A percentile compares a stretch with the other conserved stretches of the same genome.
phyloP scores from a whole-genome alignment of 164 flowering plant genomes.

The Annona squamosa region DNA sequence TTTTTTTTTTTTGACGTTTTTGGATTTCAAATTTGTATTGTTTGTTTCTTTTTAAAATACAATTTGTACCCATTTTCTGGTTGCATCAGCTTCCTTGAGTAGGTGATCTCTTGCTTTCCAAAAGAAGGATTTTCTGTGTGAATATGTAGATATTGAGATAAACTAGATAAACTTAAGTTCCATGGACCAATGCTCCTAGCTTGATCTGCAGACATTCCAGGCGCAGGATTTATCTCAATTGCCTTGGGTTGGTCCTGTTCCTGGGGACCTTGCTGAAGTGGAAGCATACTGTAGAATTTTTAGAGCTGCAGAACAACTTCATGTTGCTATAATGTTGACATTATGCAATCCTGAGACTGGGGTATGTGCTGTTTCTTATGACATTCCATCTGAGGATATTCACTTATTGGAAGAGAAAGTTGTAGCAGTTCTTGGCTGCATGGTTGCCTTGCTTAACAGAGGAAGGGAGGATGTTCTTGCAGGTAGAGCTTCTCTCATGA shows the following conservation, averaged over 20 bases:
- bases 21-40: not conserved
- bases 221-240: conserved; percentile 44
- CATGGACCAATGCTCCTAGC: conserved; percentile 6
- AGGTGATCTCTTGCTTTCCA: not conserved
- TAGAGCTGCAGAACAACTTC: conserved; percentile 81
- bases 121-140: not conserved
- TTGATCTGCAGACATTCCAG: conserved; percentile 33
- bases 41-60: not conserved
- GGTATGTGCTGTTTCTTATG: conserved; percentile 79
- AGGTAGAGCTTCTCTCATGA: conserved; percentile 61
- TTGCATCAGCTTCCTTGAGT: too few relatives aligned
- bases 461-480: conserved; percentile 82
- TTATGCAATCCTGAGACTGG: conserved; percentile 90
- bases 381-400: conserved; percentile 51
- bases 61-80: not conserved
- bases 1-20: not conserved
- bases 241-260: conserved; percentile 87
- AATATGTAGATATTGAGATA: not conserved
- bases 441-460: conserved; percentile 75
- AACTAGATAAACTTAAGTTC: not conserved
- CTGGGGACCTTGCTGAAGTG: conserved; percentile 95
- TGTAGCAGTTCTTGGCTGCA: conserved; percentile 79
- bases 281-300: conserved; percentile 98
- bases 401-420: conserved; percentile 75
- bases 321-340: conserved; percentile 75